A percentile compares a stretch with the other conserved stretches of the same genome.
Conservation (phyloP, 1,284 basidiomycete species). For the Farysia itapuensis region DNA sequence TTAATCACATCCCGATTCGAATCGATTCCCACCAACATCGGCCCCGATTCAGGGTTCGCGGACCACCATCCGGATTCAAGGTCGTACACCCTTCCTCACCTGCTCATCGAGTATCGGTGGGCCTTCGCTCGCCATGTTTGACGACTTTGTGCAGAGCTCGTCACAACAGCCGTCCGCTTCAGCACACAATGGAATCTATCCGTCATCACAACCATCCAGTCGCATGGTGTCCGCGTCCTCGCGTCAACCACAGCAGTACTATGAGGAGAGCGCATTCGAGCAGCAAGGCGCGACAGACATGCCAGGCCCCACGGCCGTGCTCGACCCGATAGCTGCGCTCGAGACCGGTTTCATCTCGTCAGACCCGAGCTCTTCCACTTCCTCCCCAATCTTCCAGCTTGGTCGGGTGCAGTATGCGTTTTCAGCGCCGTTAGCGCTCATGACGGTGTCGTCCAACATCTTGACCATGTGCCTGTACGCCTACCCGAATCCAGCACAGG, state of each 20-base stretch:
- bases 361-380: constrained; percentile 20
- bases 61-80: too few species aligned
- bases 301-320: not conserved
- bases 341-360: constrained; percentile 53
- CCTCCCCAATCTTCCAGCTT: constrained; percentile 53
- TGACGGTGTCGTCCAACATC: constrained; percentile 54
- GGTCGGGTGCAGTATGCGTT: constrained; percentile 58
- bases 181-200: not conserved
- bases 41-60: too few species aligned
- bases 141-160: constrained; percentile 41
- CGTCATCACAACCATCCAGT: not conserved
- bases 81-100: too few species aligned
- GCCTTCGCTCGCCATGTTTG: constrained; percentile 17
- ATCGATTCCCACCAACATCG: too few species aligned
- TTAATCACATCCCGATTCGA: too few species aligned
- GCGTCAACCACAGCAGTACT: not conserved
- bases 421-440: constrained; percentile 46
- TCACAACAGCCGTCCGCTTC: constrained; percentile 6
- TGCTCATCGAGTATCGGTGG: too few species aligned
- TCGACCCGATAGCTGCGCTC: constrained; percentile 36
- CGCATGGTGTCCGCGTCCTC: not conserved
- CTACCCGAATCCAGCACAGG: constrained; percentile 17
- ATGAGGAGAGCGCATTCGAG: constrained; percentile 7
- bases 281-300: not conserved
- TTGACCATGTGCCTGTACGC: constrained; percentile 54